Percentiles rank a stretch among this genome's conserved stretches.
Conservation (phyloP, 306 rosid species). For the Styphnolobium japonicum region DNA sequence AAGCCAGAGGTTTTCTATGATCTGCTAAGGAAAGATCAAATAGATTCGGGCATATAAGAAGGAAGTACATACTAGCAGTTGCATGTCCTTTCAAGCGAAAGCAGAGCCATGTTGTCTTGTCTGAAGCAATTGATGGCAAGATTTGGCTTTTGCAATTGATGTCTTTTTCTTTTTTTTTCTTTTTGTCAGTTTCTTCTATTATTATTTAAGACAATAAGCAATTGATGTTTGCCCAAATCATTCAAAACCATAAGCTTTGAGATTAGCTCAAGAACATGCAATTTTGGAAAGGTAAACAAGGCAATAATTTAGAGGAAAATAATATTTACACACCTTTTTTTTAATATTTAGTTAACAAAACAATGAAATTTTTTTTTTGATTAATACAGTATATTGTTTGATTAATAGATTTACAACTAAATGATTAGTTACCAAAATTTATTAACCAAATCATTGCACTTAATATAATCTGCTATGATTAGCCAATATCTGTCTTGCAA, state of each 20-base stretch:
- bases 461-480: too few species aligned
- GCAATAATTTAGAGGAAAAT: too few species aligned
- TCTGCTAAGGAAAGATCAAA: slow-evolving; percentile 37
- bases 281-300: not conserved
- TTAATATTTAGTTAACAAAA: too few species aligned
- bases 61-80: not conserved
- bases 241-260: not conserved
- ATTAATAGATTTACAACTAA: too few species aligned
- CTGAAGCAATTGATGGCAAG: too few species aligned
- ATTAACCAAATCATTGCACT: too few species aligned
- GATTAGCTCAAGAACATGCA: not conserved
- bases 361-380: too few species aligned
- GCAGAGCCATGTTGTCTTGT: not conserved
- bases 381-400: too few species aligned
- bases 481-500: not conserved
- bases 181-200: not conserved
- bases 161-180: too few species aligned
- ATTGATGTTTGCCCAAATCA: not conserved
- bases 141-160: too few species aligned
- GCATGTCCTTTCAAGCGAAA: not conserved
- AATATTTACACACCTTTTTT: too few species aligned
- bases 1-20: slow-evolving; percentile 67
- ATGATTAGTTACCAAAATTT: too few species aligned
- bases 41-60: not conserved
- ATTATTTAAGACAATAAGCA: not conserved